A percentile compares a stretch with the other conserved stretches of the same genome.
These are phyloP conservation scores for Capronia epimyces DNA, from an alignment of 2,329 filamentous ascomycete species.

Conservation along the genomic window DNA sequence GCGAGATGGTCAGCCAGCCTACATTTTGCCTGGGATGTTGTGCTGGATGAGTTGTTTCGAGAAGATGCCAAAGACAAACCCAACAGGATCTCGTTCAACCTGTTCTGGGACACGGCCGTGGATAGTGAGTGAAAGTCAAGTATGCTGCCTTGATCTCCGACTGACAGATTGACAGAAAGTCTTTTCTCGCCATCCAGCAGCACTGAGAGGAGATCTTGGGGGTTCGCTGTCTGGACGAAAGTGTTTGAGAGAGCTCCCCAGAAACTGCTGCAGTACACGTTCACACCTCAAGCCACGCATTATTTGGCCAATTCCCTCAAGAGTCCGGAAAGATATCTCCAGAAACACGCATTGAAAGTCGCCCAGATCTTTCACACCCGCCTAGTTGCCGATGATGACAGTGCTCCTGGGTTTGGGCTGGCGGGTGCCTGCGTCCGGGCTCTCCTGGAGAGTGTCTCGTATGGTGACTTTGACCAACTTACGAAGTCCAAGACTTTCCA, in stretches of 20 bases:
- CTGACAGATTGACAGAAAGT: slow-evolving; percentile 48
- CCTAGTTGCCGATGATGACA: slow-evolving; percentile 42
- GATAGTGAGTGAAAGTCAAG: slow-evolving; percentile 43
- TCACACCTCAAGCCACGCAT: slow-evolving; percentile 76
- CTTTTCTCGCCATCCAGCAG: slow-evolving; percentile 78
- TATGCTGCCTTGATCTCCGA: neutral
- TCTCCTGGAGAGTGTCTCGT: slow-evolving; percentile 64
- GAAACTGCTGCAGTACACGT: slow-evolving; percentile 55
- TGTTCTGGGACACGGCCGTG: slow-evolving; percentile 81
- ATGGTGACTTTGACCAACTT: slow-evolving; percentile 75
- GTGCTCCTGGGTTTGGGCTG: slow-evolving; percentile 55
- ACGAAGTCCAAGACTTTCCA: slow-evolving; percentile 64
- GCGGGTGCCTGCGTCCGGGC: slow-evolving; percentile 15
- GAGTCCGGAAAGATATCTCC: slow-evolving; percentile 69
- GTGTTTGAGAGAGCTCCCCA: slow-evolving; percentile 55
- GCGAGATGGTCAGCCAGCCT: slow-evolving; percentile 74
- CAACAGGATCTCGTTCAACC: slow-evolving; percentile 52
- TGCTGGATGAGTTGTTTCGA: slow-evolving; percentile 47
- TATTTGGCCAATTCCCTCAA: slow-evolving; percentile 79
- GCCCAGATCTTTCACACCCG: slow-evolving; percentile 65
- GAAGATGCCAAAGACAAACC: slow-evolving; percentile 28
- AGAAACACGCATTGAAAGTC: slow-evolving; percentile 70
- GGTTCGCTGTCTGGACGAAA: slow-evolving; percentile 79
- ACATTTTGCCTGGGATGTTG: slow-evolving; percentile 81
- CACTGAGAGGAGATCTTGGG: slow-evolving; percentile 84